A percentile compares a stretch with the other conserved stretches of the same genome.
Conservation (phyloP, 164 flowering plant species). For the Santalum album region DNA sequence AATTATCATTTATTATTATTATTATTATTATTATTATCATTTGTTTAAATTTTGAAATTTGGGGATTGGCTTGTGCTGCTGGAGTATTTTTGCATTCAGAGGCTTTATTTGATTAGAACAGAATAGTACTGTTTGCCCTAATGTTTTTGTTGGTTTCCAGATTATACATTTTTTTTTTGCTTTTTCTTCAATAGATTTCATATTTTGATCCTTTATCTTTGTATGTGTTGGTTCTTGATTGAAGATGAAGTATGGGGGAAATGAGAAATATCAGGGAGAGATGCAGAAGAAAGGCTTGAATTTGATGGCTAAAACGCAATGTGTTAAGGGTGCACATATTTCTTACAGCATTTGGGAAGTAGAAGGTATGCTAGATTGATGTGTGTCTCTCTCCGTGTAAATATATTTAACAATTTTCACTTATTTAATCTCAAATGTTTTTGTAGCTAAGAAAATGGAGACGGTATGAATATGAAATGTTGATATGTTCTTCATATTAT, state of each 20-base stretch:
- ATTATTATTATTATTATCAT: too few species aligned
- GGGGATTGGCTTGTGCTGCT: too few species aligned
- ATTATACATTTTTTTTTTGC: too few species aligned
- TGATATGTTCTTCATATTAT: too few species aligned
- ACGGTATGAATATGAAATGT: too few species aligned
- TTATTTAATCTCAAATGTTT: background rate
- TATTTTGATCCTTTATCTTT: background rate
- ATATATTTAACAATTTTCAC: too few species aligned
- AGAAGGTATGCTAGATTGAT: conserved; percentile 14
- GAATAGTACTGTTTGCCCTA: too few species aligned
- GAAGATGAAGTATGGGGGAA: conserved; percentile 33
- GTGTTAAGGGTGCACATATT: conserved; percentile 26
- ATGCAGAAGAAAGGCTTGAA: conserved; percentile 14
- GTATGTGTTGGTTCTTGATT: conserved; percentile 3
- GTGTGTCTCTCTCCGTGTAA: background rate
- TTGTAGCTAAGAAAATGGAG: background rate
- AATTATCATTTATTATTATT: too few species aligned
- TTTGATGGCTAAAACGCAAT: conserved; percentile 23
- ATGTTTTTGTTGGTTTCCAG: too few species aligned
- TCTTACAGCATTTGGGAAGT: conserved; percentile 38
- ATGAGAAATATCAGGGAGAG: conserved; percentile 16
- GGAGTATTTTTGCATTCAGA: too few species aligned
- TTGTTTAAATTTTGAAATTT: too few species aligned
- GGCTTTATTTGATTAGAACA: too few species aligned
- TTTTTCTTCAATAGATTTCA: background rate